Conservation (phyloP, 192 early-diverging fungal genomes). For the Dissophora ornata region DNA sequence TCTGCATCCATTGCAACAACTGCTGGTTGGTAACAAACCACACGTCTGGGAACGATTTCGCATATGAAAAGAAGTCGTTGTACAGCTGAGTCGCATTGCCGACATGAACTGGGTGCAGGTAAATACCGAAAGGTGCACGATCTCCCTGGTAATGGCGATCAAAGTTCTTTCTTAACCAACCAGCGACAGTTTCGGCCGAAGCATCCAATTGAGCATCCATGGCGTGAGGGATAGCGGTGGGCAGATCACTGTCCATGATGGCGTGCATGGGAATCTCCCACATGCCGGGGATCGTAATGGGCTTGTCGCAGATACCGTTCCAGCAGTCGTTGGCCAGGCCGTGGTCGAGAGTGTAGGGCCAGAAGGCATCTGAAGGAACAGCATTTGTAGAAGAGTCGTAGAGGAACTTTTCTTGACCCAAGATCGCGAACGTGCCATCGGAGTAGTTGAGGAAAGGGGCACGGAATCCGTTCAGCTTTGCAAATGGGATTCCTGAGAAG, state of each 20-base stretch:
- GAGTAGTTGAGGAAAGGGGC: slow-evolving; percentile 72
- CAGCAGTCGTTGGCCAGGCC: slow-evolving; percentile 71
- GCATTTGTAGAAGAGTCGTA: slow-evolving; percentile 69
- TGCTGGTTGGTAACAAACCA: slow-evolving; percentile 81
- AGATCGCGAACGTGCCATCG: slow-evolving; percentile 54
- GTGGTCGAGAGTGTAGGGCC: slow-evolving; percentile 79
- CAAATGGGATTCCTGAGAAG: slow-evolving; percentile 69
- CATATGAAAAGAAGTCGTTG: slow-evolving; percentile 64
- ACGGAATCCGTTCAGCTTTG: slow-evolving; percentile 71
- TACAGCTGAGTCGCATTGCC: slow-evolving; percentile 47
- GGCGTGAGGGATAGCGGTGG: slow-evolving; percentile 20
- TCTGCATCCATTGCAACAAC: slow-evolving; percentile 80
- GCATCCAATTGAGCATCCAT: slow-evolving; percentile 67
- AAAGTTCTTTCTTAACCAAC: slow-evolving; percentile 65
- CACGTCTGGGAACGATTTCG: slow-evolving; percentile 65
- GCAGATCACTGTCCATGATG: slow-evolving; percentile 49
- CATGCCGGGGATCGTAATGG: slow-evolving; percentile 61
- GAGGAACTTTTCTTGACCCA: slow-evolving; percentile 56
- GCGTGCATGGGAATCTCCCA: slow-evolving; percentile 77
- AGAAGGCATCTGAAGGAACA: slow-evolving; percentile 58
- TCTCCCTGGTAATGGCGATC: slow-evolving; percentile 63
- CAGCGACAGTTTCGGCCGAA: slow-evolving; percentile 48
- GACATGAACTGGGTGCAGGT: slow-evolving; percentile 59
- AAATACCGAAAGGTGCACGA: slow-evolving; percentile 64
- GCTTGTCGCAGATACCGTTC: slow-evolving; percentile 61